Evolutionary conservation across 1,284 basidiomycete genomes (phyloP), one percentile per base, ranked within the genome.

Genomic region (Naganishia sp.): DNA sequence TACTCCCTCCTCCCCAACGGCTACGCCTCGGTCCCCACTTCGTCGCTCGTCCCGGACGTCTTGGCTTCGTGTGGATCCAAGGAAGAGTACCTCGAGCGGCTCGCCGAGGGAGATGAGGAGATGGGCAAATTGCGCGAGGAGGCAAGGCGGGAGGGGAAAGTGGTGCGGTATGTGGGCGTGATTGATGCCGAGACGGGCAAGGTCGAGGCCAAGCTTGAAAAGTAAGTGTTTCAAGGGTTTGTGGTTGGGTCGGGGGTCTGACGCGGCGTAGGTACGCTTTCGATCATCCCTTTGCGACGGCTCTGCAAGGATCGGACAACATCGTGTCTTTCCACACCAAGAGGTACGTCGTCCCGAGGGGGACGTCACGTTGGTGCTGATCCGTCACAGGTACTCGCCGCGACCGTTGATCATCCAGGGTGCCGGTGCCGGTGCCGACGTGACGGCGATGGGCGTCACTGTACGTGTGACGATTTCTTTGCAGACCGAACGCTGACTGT

Each of bases 271-370:
- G 92, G 75, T 98, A 98, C 78, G 87, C 92, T 9, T 84, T 83
- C 25, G 85, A 87, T 31, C 95, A 99, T 78, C 89, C 95, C 0
- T 98, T 99, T 73, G 95, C 94, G 1, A 95, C 94, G 0, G 91
- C 93, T 0, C 86, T 99, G 13, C 90, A 90, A 41, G 96, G 95
- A 1, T 94, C 92, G 28, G 96, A 99, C 81, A 99, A 98, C 80
- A 98, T 99, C 76, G 86, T 99, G 76, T 91, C 95, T 82, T 98
- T 98, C 85, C 88, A 91, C 77, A 97, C 95, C 0, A 88, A 90
- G 77, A 84, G 96, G 63, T 84, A 42, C 10, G 47, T 28, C 15
- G 15, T 28, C 43, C 1, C 49, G n/a, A 9, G 28, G 17, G 42
- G n/a, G 23, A 15, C 15, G 25, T 56, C 31, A 35, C 18, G 18